Conservation (phyloP, 2,329 filamentous ascomycete genomes). For the Colletotrichum trifolii region DNA sequence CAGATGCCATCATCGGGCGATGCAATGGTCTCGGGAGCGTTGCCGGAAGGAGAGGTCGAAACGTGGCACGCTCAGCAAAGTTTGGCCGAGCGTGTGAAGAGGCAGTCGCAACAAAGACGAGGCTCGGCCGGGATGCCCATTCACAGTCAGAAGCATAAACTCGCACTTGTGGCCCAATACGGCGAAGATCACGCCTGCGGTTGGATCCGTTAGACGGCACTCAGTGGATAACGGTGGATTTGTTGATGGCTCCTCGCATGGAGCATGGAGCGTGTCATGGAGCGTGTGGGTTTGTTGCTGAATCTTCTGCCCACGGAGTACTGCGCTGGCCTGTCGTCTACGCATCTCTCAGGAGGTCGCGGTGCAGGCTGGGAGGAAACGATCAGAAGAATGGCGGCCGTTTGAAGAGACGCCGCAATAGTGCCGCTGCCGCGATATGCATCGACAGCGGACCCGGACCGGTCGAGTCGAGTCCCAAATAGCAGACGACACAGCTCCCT, state of each 20-base stretch:
- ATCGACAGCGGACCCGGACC: too few relatives aligned
- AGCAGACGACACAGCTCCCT: too few relatives aligned
- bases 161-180: slow-evolving; percentile 21
- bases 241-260: slow-evolving; percentile 22
- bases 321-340: too few relatives aligned
- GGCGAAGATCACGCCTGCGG: slow-evolving; percentile 32
- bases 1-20: slow-evolving; percentile 5
- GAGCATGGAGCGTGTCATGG: background rate
- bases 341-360: too few relatives aligned
- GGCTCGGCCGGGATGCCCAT: slow-evolving; percentile 13
- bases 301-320: too few relatives aligned
- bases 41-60: slow-evolving; percentile 11
- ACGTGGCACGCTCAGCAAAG: slow-evolving; percentile 20
- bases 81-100: background rate
- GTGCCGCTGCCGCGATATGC: slow-evolving; percentile 9
- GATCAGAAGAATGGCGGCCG: slow-evolving; percentile 28
- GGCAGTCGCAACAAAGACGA: slow-evolving; percentile 6
- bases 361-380: background rate
- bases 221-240: slow-evolving; percentile 13
- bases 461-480: too few relatives aligned
- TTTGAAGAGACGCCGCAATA: slow-evolving; percentile 34
- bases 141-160: slow-evolving; percentile 12
- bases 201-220: slow-evolving; percentile 31
- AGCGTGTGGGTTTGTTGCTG: slow-evolving; percentile 16
- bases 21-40: background rate